A percentile compares a stretch with the other conserved stretches of the same genome.
Evolutionary conservation across 2,329 filamentous ascomycete species (phyloP).

Genomic region (Pseudocercospora musae): DNA sequence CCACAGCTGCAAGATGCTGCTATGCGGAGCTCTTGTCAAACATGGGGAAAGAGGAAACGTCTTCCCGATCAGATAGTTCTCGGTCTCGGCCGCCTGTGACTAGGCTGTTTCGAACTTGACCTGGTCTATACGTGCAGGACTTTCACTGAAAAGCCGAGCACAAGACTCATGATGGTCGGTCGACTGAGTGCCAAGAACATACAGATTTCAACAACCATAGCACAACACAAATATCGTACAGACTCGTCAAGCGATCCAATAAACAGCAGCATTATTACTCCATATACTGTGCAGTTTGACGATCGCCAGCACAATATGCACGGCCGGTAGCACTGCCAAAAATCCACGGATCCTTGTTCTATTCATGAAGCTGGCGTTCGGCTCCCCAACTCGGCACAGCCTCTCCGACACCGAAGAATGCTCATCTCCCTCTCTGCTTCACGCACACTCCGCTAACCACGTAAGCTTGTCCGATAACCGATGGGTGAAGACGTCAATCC

Average conservation of each 20-base stretch:
- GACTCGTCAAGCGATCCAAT: neutral
- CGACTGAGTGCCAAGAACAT: neutral
- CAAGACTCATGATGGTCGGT: neutral
- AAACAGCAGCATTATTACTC: neutral
- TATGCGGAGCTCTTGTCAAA: neutral
- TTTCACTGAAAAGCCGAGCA: neutral
- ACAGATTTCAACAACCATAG: neutral
- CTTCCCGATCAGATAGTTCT: too few relatives aligned
- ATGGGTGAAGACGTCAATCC: constrained; percentile 2
- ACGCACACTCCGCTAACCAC: constrained; percentile 1
- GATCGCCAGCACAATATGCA: neutral
- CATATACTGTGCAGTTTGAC: neutral
- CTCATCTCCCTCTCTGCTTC: neutral
- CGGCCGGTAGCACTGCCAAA: neutral
- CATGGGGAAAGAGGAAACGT: neutral
- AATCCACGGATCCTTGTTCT: constrained; percentile 4
- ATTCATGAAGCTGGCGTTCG: constrained; percentile 1
- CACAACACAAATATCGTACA: neutral
- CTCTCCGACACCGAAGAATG: neutral
- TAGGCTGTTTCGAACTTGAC: neutral
- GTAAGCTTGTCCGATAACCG: constrained; percentile 10
- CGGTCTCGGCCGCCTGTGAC: neutral
- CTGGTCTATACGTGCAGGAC: neutral
- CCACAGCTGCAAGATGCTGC: neutral
- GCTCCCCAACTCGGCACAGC: neutral